Evolutionary conservation across 164 flowering plant species (phyloP).

Genomic region (Annona cherimola): DNA sequence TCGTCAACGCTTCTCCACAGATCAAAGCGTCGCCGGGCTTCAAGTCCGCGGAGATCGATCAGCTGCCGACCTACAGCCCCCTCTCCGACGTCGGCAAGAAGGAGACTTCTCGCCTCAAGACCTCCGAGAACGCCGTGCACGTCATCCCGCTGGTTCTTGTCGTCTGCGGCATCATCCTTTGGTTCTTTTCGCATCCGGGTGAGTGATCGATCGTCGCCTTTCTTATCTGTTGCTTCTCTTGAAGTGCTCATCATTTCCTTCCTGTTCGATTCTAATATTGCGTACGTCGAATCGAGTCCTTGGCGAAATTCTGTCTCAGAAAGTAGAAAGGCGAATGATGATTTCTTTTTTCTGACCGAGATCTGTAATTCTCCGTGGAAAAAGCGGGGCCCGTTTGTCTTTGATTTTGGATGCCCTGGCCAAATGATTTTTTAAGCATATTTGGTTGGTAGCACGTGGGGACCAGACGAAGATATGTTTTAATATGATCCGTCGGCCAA

Average conservation of each 20-base stretch:
- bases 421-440: too few relatives aligned
- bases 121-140: constrained; percentile 43
- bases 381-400: too few relatives aligned
- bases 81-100: constrained; percentile 33
- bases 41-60: constrained; percentile 16
- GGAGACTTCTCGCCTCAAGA: constrained; percentile 22
- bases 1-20: constrained; percentile 31
- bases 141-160: constrained; percentile 50
- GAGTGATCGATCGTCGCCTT: constrained; percentile 1
- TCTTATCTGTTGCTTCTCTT: not conserved
- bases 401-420: too few relatives aligned
- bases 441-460: too few relatives aligned
- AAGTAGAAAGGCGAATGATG: not conserved
- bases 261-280: too few relatives aligned
- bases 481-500: too few relatives aligned
- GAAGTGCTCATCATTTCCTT: too few relatives aligned
- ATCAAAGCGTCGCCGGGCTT: constrained; percentile 19
- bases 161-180: constrained; percentile 47
- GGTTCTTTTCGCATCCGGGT: constrained; percentile 42
- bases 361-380: not conserved
- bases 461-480: too few relatives aligned
- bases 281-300: too few relatives aligned
- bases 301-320: not conserved
- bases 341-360: not conserved
- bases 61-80: constrained; percentile 21